phyloP scores from a whole-genome alignment of 163 green algal species.

The Trebouxiophyceae sp. region DNA sequence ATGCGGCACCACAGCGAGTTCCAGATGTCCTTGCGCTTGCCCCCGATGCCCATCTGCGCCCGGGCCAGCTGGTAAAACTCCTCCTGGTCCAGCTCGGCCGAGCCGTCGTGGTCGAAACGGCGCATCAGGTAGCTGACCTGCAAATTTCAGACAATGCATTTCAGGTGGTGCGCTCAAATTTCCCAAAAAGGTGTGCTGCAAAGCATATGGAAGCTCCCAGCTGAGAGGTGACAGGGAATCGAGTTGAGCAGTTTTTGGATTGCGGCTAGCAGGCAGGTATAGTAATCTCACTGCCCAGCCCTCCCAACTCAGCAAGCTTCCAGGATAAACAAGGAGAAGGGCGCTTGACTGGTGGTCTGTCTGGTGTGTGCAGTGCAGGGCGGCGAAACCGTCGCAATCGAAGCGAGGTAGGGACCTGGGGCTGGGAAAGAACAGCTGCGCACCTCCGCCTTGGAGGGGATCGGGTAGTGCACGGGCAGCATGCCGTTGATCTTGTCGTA shows the following conservation, averaged over 20 bases:
- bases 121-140: background rate
- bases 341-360: background rate
- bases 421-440: too few relatives aligned
- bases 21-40: background rate
- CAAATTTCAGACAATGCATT: background rate
- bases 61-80: background rate
- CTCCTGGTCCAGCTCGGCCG: background rate
- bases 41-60: background rate
- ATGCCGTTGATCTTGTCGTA: conserved; percentile 1
- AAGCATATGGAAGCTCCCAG: too few relatives aligned
- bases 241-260: too few relatives aligned
- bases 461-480: background rate
- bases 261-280: too few relatives aligned
- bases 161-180: background rate
- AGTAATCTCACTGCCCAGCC: background rate
- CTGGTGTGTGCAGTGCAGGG: background rate
- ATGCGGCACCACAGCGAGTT: background rate
- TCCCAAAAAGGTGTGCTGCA: too few relatives aligned
- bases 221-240: too few relatives aligned
- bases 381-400: too few relatives aligned
- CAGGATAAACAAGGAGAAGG: background rate
- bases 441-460: background rate
- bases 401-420: too few relatives aligned
- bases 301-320: background rate
- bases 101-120: background rate